Evolutionary conservation across 352 stramenopile species (phyloP), one percentile per base, ranked within the genome.

Genomic region (Phytopythium mirpurense): DNA sequence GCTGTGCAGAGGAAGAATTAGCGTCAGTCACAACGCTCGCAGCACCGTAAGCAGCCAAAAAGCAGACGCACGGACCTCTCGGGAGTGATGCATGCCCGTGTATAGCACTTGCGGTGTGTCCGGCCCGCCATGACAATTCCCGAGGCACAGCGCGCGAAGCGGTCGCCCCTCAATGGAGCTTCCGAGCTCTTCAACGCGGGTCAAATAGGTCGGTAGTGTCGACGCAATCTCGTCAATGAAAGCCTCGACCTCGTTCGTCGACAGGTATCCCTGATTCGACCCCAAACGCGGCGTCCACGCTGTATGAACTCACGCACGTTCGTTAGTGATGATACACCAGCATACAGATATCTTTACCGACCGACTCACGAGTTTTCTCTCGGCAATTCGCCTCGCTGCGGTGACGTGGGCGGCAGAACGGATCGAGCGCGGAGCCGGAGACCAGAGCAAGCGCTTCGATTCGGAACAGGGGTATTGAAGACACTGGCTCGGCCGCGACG

Each of bases 81-180:
- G 80, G 24, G 84, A 79, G 56, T 94, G 84, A 40, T 94, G 84
- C 74, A 94, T 83, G 31, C 79, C 84, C 11, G 84, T 94, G 56
- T 81, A 94, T 2, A 94, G 72, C 5, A 72, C 62, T 66, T 91
- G 79, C 0, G 84, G 81, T 4, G 68, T 47, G 43, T 58, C 19
- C 5, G 27, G 21, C 16, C 21, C 34, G 0, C 34, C 11, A 15
- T 66, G 29, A 38, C 82, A 94, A 0, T 66, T 68, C 8, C 84
- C 84, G 7, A 94, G 23, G 51, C 84, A 94, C 10, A 94, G 65
- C 3, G 82, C 81, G 44, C 72, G 64, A 5, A 94, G 57, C 19
- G 72, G 70, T 21, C 79, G 72, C 3, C 72, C 74, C 54, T 93
- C 69, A 3, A 80, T 61, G 2, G 84, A 90, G 10, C 36, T 49